Percentiles rank a stretch among this genome's conserved stretches.
Evolutionary conservation across 345 rosid genomes (phyloP).

Genomic region (Crucihimalaya himalaica): DNA sequence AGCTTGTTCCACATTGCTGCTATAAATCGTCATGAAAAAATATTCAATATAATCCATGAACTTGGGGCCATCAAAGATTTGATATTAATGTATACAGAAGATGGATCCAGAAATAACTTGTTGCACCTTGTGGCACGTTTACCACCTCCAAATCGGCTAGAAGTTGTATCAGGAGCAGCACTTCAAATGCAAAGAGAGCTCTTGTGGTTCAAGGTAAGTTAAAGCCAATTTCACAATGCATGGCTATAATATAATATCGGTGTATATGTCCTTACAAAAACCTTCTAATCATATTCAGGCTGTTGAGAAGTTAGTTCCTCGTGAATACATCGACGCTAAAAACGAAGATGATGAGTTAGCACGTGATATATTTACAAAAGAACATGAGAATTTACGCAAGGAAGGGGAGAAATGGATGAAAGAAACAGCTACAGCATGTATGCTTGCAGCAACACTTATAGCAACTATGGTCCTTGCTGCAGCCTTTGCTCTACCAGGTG

Average conservation of each 20-base stretch:
- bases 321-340: background rate
- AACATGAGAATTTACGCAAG: background rate
- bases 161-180: slow-evolving; percentile 48
- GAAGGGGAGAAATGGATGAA: slow-evolving; percentile 49
- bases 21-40: background rate
- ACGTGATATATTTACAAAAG: background rate
- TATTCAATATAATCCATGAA: background rate
- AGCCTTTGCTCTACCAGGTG: slow-evolving; percentile 49
- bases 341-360: background rate
- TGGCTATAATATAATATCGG: too few relatives aligned
- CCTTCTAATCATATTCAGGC: background rate
- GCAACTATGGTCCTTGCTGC: slow-evolving; percentile 48
- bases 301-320: background rate
- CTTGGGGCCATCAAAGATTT: background rate
- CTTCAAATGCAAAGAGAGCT: slow-evolving; percentile 48
- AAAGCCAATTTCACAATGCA: background rate
- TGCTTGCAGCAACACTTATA: slow-evolving; percentile 42
- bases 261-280: too few relatives aligned
- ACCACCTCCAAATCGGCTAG: slow-evolving; percentile 38
- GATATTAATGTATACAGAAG: background rate
- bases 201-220: slow-evolving; percentile 48
- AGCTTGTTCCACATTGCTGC: slow-evolving; percentile 4
- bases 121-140: slow-evolving; percentile 44
- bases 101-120: background rate
- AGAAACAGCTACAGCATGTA: slow-evolving; percentile 40